Evolutionary conservation across 1,284 basidiomycete species (phyloP), one percentile per base, ranked within the genome.

Genomic region (Leucoagaricus sp.): DNA sequence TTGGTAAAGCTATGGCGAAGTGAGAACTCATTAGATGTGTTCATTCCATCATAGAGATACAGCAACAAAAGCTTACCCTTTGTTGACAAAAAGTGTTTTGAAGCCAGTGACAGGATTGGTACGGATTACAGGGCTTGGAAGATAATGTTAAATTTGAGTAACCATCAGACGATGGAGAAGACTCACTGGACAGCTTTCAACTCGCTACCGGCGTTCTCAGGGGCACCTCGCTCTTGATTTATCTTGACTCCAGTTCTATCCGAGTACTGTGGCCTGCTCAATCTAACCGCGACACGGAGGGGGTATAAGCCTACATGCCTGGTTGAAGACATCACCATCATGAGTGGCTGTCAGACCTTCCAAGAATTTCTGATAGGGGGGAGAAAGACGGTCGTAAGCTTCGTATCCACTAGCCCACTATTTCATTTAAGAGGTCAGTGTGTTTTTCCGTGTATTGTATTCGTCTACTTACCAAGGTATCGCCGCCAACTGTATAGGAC

Each of bases 11-110:
- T 79, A 45, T 12, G 9, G 19, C 23, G 10, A 3, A 23, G 49
- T 36, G 26, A 19, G 42, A 10, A 29, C n/a, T 9, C 40, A 13
- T 45, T 5, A 25, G 31, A 26, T 26, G 29, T 36, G 19, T n/a
- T n/a, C n/a, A n/a, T 5, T 41, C 19, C 8, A 48, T 17, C 6
- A n/a, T n/a, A 45, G n/a, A 25, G 9, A 10, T 15, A n/a, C 40
- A 38, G 13, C 2, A 25, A 23, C 8, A 17, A 63, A 23, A 3
- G 12, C 72, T 45, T 60, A 79, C 69, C 70, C 73, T 63, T 66
- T 72, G 75, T 89, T 88, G 54, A 89, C 84, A 63, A 85, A 89
- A 26, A 89, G 68, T 1, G 75, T 71, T 65, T 88, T 86, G 76
- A 78, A 87, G 2, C 87, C 87, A 0, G 87, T 89, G 2, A 88